Evolutionary conservation across 495 filamentous ascomycete species (phyloP).

Genomic region (Barbatosphaeria neglecta): DNA sequence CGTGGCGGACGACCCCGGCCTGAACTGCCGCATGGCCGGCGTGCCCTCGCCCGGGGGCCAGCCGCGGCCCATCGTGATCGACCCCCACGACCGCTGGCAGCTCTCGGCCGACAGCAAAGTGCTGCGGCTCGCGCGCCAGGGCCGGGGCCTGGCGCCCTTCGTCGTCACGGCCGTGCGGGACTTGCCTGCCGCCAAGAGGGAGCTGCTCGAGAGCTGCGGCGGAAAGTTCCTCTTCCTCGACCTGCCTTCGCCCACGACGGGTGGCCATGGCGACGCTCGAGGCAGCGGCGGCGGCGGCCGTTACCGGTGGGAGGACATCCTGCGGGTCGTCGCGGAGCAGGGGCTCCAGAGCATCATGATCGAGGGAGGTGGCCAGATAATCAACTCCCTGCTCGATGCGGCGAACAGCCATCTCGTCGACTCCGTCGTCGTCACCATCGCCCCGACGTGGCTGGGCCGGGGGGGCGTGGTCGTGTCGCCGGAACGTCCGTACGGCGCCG

Average conservation of each 20-base stretch:
- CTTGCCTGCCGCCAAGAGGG: slow-evolving; percentile 9
- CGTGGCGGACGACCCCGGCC: slow-evolving; percentile 67
- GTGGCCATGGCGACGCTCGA: not conserved
- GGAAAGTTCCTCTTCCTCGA: slow-evolving; percentile 21
- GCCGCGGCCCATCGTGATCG: slow-evolving; percentile 66
- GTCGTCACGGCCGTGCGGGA: slow-evolving; percentile 39
- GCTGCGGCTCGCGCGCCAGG: slow-evolving; percentile 48
- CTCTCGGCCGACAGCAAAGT: slow-evolving; percentile 48
- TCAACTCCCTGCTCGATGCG: slow-evolving; percentile 38
- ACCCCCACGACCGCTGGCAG: slow-evolving; percentile 59
- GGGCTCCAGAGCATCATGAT: slow-evolving; percentile 74
- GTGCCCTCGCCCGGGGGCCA: slow-evolving; percentile 23
- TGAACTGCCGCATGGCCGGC: slow-evolving; percentile 61
- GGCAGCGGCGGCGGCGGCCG: slow-evolving; percentile 4
- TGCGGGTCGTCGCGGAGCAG: slow-evolving; percentile 42
- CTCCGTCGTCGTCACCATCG: slow-evolving; percentile 69
- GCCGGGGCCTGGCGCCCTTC: slow-evolving; percentile 61
- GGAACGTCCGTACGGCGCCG: slow-evolving; percentile 33
- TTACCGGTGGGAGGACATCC: slow-evolving; percentile 48
- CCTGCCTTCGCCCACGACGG: not conserved
- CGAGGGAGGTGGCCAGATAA: slow-evolving; percentile 44
- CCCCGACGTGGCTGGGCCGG: slow-evolving; percentile 70
- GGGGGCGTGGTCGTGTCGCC: slow-evolving; percentile 68
- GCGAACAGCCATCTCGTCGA: slow-evolving; percentile 50
- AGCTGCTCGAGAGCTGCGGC: slow-evolving; percentile 17